Evolutionary conservation across 768 basidiomycete species (phyloP).

Genomic region (Solioccasus polychromus): DNA sequence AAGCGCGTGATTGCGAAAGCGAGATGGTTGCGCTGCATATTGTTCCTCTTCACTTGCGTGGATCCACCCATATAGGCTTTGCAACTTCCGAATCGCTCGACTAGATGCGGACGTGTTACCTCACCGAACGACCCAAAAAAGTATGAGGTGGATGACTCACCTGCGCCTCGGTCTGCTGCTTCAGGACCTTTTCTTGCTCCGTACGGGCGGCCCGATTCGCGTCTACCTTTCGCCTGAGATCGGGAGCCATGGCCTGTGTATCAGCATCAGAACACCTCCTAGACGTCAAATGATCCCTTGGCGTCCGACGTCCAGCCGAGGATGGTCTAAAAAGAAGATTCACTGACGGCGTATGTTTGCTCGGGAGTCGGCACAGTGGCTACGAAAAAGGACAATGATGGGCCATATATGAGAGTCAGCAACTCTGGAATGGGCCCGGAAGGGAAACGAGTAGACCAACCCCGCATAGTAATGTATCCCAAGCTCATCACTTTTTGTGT

Average conservation of each 20-base stretch:
- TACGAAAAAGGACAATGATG: constrained; percentile 11
- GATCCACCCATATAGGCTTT: constrained; percentile 35
- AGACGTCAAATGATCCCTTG: no score
- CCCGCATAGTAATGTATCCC: constrained; percentile 60
- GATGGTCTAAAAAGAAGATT: not conserved
- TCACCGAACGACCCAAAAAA: constrained; percentile 2
- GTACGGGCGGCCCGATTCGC: constrained; percentile 50
- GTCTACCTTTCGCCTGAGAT: constrained; percentile 62
- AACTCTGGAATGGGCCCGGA: not conserved
- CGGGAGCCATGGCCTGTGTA: constrained; percentile 58
- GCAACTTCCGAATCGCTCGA: constrained; percentile 25
- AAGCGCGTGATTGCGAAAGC: constrained; percentile 1
- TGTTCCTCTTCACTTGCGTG: constrained; percentile 14
- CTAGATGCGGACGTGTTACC: constrained; percentile 12
- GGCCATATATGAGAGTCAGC: constrained; percentile 8
- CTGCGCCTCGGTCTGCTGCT: constrained; percentile 51
- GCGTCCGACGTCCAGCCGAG: not conserved
- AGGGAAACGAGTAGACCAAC: constrained; percentile 34
- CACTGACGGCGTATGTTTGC: constrained; percentile 34
- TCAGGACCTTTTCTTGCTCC: constrained; percentile 52
- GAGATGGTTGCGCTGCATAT: not conserved
- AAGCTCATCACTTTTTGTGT: constrained; percentile 50
- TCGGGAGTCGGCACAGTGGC: constrained; percentile 36
- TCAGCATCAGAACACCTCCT: constrained; percentile 1
- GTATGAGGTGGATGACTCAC: constrained; percentile 36